Evolutionary conservation across 345 rosid genomes (phyloP).

Genomic region (Lepidium didymum): DNA sequence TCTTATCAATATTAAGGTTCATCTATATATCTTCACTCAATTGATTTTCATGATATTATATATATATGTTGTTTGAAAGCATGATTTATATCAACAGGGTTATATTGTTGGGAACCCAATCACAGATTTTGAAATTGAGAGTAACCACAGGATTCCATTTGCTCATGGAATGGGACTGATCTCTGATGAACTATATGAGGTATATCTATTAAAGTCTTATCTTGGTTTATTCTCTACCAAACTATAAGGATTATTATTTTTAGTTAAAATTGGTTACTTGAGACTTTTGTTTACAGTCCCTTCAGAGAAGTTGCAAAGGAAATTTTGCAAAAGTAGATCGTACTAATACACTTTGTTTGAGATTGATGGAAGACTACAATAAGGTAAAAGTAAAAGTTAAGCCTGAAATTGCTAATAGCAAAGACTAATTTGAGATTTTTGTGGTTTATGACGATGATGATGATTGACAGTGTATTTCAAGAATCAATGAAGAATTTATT

Average conservation of each 20-base stretch:
- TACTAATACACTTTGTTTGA: slow-evolving; percentile 34
- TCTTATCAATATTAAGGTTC: slow-evolving; percentile 47
- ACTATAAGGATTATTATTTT: no score
- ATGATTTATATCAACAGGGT: slow-evolving; percentile 36
- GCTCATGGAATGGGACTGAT: slow-evolving; percentile 69
- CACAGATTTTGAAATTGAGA: slow-evolving; percentile 24
- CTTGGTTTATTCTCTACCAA: no score
- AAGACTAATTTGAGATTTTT: background rate
- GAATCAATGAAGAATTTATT: background rate
- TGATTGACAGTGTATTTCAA: slow-evolving; percentile 18
- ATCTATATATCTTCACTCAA: background rate
- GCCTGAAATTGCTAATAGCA: background rate
- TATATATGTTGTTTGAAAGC: background rate
- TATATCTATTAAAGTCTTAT: background rate
- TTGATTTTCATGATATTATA: background rate
- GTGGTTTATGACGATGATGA: background rate
- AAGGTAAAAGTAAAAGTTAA: slow-evolving; percentile 1
- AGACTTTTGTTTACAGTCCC: slow-evolving; percentile 30
- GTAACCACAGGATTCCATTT: slow-evolving; percentile 38
- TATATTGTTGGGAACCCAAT: slow-evolving; percentile 54
- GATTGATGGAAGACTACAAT: slow-evolving; percentile 3
- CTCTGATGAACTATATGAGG: slow-evolving; percentile 69
- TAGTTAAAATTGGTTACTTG: background rate
- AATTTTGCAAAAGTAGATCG: slow-evolving; percentile 25
- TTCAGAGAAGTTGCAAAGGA: slow-evolving; percentile 42